Base-by-base conservation (phyloP, 345 rosid genomes). In the Excoecaria agallocha region DNA sequence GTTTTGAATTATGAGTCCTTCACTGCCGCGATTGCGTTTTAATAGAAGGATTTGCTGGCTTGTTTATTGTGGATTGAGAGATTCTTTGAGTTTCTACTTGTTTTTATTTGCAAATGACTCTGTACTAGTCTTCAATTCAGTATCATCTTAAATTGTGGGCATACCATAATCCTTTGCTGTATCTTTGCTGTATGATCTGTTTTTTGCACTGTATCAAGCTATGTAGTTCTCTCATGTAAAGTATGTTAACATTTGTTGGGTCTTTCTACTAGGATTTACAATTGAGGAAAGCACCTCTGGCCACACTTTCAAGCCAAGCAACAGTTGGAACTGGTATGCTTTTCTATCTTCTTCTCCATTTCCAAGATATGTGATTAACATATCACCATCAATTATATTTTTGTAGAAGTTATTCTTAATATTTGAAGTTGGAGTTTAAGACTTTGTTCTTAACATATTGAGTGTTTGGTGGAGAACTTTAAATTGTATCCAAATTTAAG, bases 261-360 rank as follows among this genome's bases (percentile, higher is more conserved):
- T 2, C 5, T 64, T 55, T 57, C 9, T 59, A 15, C 13, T 58
- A 68, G 81, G 77, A 68, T 35, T 74, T 78, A 41, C 73, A 15
- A 55, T 48, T 45, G 6, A 68, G 62, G 59, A 74, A 68, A 56
- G 74, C 63, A 61, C 35, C 46, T 61, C 6, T 68, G 56, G 69
- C 60, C 38, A 39, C 25, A 56, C 19, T 68, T 46, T 56, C 77
- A 35, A 62, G 66, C 57, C 57, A 38, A 52, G 25, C 43, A 62
- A 55, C 30, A 12, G 35, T 54, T 13, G 8, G 41, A 35, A 62
- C 52, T 19, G 77, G 81, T 78, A 63, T 55, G 45, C 22, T 68
- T 43, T 56, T n/a, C 2, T 43, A 17, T 61, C 9, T 11, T 55
- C 6, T n/a, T 1, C 59, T 51, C 6, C n/a, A 4, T 16, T 6